Percentiles rank a stretch among this genome's conserved stretches.
phyloP scores from a whole-genome alignment of 2,329 filamentous ascomycete species.

The Aspergillus novofumigatus region DNA sequence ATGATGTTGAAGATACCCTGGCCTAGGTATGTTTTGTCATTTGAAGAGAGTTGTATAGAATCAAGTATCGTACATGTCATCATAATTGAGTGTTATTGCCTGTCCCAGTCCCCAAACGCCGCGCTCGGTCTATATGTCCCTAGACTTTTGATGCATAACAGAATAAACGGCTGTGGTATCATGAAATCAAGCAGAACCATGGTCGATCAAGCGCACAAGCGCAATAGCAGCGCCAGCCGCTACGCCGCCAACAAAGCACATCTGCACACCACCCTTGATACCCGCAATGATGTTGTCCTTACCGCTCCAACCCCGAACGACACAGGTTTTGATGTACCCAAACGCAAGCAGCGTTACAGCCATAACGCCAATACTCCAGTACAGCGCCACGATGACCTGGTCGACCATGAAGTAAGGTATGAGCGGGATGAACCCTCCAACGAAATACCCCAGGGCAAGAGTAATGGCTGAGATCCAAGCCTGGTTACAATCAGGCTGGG shows the following conservation, averaged over 20 bases:
- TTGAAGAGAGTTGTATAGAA: not conserved
- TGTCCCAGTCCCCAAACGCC: not conserved
- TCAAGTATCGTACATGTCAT: not conserved
- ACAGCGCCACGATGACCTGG: conserved; percentile 47
- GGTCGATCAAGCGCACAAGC: conserved; percentile 57
- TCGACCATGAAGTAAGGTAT: conserved; percentile 63
- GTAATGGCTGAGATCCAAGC: conserved; percentile 56
- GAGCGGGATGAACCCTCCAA: conserved; percentile 67
- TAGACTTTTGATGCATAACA: not conserved
- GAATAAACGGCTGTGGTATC: not conserved
- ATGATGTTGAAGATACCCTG: not conserved
- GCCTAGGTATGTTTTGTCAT: not conserved
- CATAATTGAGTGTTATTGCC: not conserved
- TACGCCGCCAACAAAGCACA: conserved; percentile 60
- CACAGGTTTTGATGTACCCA: conserved; percentile 43
- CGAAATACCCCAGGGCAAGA: conserved; percentile 65
- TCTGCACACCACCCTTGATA: conserved; percentile 59
- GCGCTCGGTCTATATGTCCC: not conserved
- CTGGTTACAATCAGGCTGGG: conserved; percentile 42
- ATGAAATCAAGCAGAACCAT: conserved; percentile 8
- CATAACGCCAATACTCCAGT: conserved; percentile 43
- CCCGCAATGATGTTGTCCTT: conserved; percentile 49
- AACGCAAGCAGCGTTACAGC: conserved; percentile 38
- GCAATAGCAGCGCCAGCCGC: conserved; percentile 64
- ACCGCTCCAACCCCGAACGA: conserved; percentile 44